Conservation (phyloP, 1,284 basidiomycete genomes). For the Limonomyces culmigenus region DNA sequence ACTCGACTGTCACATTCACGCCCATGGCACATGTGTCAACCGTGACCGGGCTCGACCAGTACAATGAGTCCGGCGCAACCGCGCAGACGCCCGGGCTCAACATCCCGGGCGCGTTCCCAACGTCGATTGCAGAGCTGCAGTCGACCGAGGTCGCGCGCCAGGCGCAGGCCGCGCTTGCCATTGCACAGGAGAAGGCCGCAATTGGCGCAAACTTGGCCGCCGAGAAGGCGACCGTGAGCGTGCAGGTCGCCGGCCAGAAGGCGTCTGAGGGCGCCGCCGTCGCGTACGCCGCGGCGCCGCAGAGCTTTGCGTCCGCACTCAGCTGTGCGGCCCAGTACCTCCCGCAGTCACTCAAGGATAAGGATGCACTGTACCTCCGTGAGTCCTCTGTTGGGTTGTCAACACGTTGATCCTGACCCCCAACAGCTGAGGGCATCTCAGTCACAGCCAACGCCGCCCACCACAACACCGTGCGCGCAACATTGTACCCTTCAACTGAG, state of each 20-base stretch:
- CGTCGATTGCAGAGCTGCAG: too few relatives aligned
- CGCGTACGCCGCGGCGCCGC: too few relatives aligned
- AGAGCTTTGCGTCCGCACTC: too few relatives aligned
- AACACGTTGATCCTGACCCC: background rate
- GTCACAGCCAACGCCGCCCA: constrained; percentile 10
- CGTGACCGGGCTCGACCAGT: background rate
- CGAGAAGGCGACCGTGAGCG: background rate
- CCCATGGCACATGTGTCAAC: background rate
- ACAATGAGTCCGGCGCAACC: background rate
- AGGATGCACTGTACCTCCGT: background rate
- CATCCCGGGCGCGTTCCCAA: background rate
- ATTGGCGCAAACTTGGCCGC: background rate
- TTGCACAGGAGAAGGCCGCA: too few relatives aligned
- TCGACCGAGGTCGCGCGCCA: too few relatives aligned
- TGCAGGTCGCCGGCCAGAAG: too few relatives aligned
- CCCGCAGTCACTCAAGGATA: background rate
- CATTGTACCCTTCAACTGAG: constrained; percentile 13
- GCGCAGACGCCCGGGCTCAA: background rate
- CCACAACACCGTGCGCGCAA: constrained; percentile 11
- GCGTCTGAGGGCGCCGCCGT: too few relatives aligned
- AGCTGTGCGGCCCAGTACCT: background rate
- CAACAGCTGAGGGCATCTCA: constrained; percentile 1
- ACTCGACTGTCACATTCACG: background rate
- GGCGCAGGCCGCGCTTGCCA: too few relatives aligned
- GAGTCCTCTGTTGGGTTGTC: background rate